Percentiles rank a stretch among this genome's conserved stretches.
Conservation (phyloP, 1,284 basidiomycete species). For the Ustilago lituana region DNA sequence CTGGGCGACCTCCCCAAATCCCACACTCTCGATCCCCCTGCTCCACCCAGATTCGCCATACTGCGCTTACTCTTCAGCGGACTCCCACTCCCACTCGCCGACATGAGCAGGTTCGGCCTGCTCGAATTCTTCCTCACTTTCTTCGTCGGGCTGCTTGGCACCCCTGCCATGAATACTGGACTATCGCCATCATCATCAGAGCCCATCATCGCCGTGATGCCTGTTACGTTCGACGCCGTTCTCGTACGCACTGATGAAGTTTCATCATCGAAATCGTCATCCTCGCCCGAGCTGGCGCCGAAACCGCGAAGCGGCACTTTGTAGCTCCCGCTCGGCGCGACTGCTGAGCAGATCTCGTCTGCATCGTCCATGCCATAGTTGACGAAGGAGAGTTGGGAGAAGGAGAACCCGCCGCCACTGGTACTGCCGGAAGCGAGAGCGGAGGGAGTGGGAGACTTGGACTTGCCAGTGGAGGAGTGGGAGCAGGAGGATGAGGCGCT, state of each 20-base stretch:
- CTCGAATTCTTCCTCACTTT: slow-evolving; percentile 40
- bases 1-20: slow-evolving; percentile 19
- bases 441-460: slow-evolving; percentile 29
- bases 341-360: slow-evolving; percentile 64
- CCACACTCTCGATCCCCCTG: slow-evolving; percentile 4
- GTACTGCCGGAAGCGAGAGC: slow-evolving; percentile 17
- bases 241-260: slow-evolving; percentile 19
- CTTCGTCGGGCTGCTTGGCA: slow-evolving; percentile 27
- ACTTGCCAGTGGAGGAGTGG: slow-evolving; percentile 15
- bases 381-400: slow-evolving; percentile 55
- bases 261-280: slow-evolving; percentile 40
- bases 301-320: slow-evolving; percentile 60
- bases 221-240: slow-evolving; percentile 26
- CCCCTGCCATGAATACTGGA: slow-evolving; percentile 7
- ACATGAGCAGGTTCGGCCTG: slow-evolving; percentile 12
- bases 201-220: slow-evolving; percentile 9
- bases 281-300: slow-evolving; percentile 33
- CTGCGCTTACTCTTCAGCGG: slow-evolving; percentile 34
- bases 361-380: slow-evolving; percentile 66
- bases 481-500: slow-evolving; percentile 16
- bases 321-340: slow-evolving; percentile 62
- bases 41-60: slow-evolving; percentile 32
- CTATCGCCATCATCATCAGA: slow-evolving; percentile 30
- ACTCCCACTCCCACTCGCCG: background rate
- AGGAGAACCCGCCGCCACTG: slow-evolving; percentile 10